These are phyloP conservation scores for Ogataea wickerhamii DNA, from an alignment of 805 yeast genomes.

Conservation along the genomic window DNA sequence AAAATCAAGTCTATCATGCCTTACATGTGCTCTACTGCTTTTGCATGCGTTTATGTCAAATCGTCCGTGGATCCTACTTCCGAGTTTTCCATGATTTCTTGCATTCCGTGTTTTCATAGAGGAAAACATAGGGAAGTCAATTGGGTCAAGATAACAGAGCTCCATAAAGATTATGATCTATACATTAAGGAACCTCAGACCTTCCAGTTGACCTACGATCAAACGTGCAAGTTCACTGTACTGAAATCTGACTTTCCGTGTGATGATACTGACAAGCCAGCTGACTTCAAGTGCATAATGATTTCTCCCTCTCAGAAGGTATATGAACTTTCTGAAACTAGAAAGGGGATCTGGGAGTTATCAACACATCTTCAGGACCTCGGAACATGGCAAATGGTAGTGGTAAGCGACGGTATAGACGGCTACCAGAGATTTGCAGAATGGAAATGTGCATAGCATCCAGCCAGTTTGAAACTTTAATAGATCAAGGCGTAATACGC, in stretches of 20 bases:
- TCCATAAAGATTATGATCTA: conserved; percentile 62
- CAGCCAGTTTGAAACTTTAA: no score
- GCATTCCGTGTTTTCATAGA: conserved; percentile 69
- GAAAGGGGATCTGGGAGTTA: conserved; percentile 52
- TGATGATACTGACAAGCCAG: not conserved
- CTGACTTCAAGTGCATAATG: conserved; percentile 50
- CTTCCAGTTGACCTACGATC: conserved; percentile 50
- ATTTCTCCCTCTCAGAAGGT: conserved; percentile 86
- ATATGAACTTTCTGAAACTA: conserved; percentile 52
- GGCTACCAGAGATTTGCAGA: conserved; percentile 90
- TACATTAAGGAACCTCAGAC: conserved; percentile 86
- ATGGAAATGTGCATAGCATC: conserved; percentile 63
- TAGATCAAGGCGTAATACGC: no score
- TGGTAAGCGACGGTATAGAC: conserved; percentile 68
- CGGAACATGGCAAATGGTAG: conserved; percentile 83
- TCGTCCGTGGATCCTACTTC: conserved; percentile 39
- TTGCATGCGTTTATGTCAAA: conserved; percentile 63
- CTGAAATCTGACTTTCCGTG: conserved; percentile 33
- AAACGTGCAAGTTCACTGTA: conserved; percentile 62
- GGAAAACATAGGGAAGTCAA: conserved; percentile 62
- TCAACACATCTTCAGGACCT: conserved; percentile 59
- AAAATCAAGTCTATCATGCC: conserved; percentile 83
- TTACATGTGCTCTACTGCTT: conserved; percentile 61
- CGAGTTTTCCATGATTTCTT: conserved; percentile 64
- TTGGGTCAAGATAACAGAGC: conserved; percentile 64